A percentile compares a stretch with the other conserved stretches of the same genome.
phyloP scores from a whole-genome alignment of 331 rosid species.

The Cucumis variabilis region DNA sequence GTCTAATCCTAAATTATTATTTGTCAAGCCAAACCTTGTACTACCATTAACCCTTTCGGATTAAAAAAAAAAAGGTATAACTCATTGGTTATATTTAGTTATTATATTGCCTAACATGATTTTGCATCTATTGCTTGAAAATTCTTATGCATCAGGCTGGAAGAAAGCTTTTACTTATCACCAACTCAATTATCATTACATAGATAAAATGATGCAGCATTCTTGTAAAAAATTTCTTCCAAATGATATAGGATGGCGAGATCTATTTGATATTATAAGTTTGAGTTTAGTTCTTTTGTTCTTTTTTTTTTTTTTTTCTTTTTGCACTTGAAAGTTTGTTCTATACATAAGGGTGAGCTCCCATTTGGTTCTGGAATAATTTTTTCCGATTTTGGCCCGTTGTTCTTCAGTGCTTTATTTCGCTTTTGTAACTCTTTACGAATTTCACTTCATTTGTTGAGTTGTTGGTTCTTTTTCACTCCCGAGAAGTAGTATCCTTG shows the following conservation, averaged over 20 bases:
- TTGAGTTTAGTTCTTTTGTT: background rate
- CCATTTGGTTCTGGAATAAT: background rate
- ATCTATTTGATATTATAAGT: constrained; percentile 94
- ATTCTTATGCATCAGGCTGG: too few species aligned
- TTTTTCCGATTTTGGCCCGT: background rate
- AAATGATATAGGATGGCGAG: constrained; percentile 94
- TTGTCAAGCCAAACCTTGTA: constrained; percentile 92
- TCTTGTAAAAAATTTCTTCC: constrained; percentile 96
- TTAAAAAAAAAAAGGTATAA: too few species aligned
- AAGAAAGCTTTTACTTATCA: too few species aligned
- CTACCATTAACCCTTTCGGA: constrained; percentile 93
- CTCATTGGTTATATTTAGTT: too few species aligned
- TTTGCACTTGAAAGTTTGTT: background rate
- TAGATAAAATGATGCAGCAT: constrained; percentile 96
- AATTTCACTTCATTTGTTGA: background rate
- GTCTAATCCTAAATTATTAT: constrained; percentile 94
- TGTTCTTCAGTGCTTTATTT: background rate
- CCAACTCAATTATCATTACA: constrained; percentile 92
- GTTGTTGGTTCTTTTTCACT: background rate
- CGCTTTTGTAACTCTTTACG: background rate
- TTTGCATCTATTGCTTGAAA: too few species aligned
- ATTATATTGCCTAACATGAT: too few species aligned
- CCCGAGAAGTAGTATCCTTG: background rate
- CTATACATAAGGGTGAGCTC: background rate
- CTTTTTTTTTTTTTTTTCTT: background rate